Evolutionary conservation across 1,284 basidiomycete genomes (phyloP).

Genomic region (Cryptococcus amylolentus): DNA sequence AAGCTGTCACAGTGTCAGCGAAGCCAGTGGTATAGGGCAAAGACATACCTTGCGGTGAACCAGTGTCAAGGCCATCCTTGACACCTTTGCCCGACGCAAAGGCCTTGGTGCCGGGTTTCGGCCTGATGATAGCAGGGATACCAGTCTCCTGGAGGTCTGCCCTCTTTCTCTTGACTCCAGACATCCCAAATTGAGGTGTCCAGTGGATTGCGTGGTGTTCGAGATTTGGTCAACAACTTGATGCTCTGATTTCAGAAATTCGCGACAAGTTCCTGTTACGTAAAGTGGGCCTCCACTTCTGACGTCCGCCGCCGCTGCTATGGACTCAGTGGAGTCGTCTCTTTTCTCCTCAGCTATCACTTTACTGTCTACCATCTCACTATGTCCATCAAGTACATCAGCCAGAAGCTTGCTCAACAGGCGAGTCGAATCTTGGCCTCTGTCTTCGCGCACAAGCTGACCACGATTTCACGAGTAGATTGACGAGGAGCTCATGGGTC

Average conservation of each 20-base stretch:
- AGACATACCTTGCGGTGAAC: constrained; percentile 40
- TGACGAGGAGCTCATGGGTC: constrained; percentile 85
- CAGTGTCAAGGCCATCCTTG: constrained; percentile 39
- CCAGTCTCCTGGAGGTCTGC: background rate
- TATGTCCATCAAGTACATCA: constrained; percentile 72
- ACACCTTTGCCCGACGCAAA: constrained; percentile 42
- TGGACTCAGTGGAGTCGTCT: too few species aligned
- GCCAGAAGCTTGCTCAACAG: constrained; percentile 75
- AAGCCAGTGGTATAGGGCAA: background rate
- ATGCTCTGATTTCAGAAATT: too few species aligned
- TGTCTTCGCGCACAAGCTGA: constrained; percentile 5
- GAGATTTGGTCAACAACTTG: too few species aligned
- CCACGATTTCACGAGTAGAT: constrained; percentile 56
- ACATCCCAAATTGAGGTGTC: background rate
- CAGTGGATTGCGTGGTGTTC: too few species aligned
- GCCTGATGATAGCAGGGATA: constrained; percentile 22
- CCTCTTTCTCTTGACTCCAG: background rate
- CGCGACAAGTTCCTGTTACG: too few species aligned
- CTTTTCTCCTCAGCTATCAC: too few species aligned
- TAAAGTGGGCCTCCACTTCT: too few species aligned
- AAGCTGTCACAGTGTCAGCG: constrained; percentile 27
- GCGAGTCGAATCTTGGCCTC: constrained; percentile 45
- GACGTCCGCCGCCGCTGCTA: too few species aligned
- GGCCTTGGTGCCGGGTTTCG: constrained; percentile 33
- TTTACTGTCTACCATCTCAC: too few species aligned